Evolutionary conservation across 1,284 basidiomycete genomes (phyloP), one percentile per base, ranked within the genome.

Genomic region (Rugosomyces carneus): DNA sequence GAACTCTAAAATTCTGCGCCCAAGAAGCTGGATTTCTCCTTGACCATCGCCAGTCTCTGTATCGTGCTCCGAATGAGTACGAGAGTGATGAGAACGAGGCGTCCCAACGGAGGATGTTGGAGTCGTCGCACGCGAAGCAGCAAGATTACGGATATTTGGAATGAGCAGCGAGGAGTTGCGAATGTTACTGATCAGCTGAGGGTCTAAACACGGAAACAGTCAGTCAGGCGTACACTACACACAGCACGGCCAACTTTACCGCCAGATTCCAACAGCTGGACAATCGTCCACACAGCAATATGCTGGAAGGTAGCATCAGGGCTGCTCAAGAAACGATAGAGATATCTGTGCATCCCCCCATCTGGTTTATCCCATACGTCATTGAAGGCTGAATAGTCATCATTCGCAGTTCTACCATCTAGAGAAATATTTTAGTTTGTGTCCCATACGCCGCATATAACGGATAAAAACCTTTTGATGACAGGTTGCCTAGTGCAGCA

Each of bases 261-360:
- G 54, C 91, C 89, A 21, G 92, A 93, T 65, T 99, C 96, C 21
- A 99, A 76, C 21, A 99, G 71, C 62, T 99, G 95, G 9, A 98
- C 94, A 53, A 98, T 94, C 0, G 95, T 98, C 93, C 93, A 97
- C 35, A 99, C 94, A 23, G 96, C 96, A 57, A 99, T 99, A 65
- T 99, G 96, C 67, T 98, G 95, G 85, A 99, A 99, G 0, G 96
- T 99, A n/a, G 92, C 89, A 64, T 99, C 96, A 13, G 89, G 74
- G 59, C 88, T 93, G 45, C 86, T 92, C 54, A 99, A 70, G 83
- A 99, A 99, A 39, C 92, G 83, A 60, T 93, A 87, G 36, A 99
- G 75, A 67, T 99, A 99, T 52, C 82, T 83, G 63, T 98, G 94
- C 73, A 99, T 85, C 32, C 96, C 96, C 21, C 94, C 96, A 49